These are phyloP conservation scores for Pseudogymnoascus sp. DNA, from an alignment of 2,329 filamentous ascomycete species.

Conservation along the genomic window DNA sequence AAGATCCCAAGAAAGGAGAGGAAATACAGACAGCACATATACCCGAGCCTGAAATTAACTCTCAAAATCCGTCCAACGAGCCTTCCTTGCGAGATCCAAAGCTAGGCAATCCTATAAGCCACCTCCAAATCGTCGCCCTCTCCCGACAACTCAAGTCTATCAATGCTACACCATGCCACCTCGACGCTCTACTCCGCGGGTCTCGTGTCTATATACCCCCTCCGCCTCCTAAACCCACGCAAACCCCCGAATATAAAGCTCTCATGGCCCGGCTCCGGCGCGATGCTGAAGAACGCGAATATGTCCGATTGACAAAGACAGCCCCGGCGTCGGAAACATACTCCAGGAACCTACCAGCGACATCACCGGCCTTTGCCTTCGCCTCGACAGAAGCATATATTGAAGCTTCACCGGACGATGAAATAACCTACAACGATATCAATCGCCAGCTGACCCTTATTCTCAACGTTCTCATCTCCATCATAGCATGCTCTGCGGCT, in stretches of 20 bases:
- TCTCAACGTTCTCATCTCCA: constrained; percentile 81
- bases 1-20: neutral
- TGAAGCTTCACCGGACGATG: constrained; percentile 43
- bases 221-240: constrained; percentile 59
- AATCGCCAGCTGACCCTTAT: constrained; percentile 78
- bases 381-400: constrained; percentile 41
- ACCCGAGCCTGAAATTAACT: neutral
- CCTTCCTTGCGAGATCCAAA: constrained; percentile 36
- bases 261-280: constrained; percentile 78
- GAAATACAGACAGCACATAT: neutral
- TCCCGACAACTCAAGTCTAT: constrained; percentile 42
- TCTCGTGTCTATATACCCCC: constrained; percentile 68
- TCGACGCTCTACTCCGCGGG: constrained; percentile 65
- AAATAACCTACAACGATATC: constrained; percentile 61
- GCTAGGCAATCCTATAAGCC: constrained; percentile 61
- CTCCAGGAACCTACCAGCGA: constrained; percentile 46
- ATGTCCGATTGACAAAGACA: constrained; percentile 70
- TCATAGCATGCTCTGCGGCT: constrained; percentile 67
- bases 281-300: constrained; percentile 73
- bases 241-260: constrained; percentile 76
- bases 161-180: constrained; percentile 33
- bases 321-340: constrained; percentile 48
- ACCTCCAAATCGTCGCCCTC: constrained; percentile 57
- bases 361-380: constrained; percentile 45
- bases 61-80: constrained; percentile 25